Conservation (phyloP, 108 stramenopile species). For the Stephanodiscus triporus region DNA sequence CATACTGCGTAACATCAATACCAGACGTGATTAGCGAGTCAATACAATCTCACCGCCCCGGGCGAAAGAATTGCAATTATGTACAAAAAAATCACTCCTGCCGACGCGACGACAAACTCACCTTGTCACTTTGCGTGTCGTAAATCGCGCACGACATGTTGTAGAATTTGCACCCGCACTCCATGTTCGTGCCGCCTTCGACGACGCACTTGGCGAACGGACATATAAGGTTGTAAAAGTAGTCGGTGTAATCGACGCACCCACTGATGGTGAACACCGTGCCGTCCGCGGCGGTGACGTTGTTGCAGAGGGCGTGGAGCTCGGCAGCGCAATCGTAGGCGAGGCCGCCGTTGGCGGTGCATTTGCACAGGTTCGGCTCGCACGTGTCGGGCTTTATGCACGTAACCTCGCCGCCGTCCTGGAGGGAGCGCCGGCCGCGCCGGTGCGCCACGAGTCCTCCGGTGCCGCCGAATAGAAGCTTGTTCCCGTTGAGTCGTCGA, state of each 20-base stretch:
- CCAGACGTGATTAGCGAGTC: background rate
- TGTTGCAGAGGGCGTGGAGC: conserved; percentile 20
- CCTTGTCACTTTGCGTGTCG: background rate
- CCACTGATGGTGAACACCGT: conserved; percentile 8
- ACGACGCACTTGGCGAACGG: conserved; percentile 14
- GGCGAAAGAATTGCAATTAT: no score
- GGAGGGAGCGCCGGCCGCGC: conserved; percentile 11
- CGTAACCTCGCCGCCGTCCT: conserved; percentile 1
- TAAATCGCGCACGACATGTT: conserved; percentile 3
- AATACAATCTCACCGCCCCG: background rate
- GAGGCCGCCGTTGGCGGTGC: conserved; percentile 2
- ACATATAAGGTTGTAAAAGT: conserved; percentile 13
- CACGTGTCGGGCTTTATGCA: conserved; percentile 22
- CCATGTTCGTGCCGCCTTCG: conserved; percentile 2
- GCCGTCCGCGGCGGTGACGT: conserved; percentile 2
- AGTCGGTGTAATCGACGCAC: background rate
- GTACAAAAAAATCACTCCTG: background rate
- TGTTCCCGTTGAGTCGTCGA: background rate
- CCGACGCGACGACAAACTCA: background rate
- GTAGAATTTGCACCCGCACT: conserved; percentile 13
- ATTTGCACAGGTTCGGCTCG: conserved; percentile 25
- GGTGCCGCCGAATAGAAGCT: background rate
- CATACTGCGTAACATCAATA: background rate
- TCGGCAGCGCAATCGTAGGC: conserved; percentile 11
- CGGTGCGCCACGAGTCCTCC: no score